Conservation (phyloP, 352 stramenopile genomes). For the Pythium angustatum region DNA sequence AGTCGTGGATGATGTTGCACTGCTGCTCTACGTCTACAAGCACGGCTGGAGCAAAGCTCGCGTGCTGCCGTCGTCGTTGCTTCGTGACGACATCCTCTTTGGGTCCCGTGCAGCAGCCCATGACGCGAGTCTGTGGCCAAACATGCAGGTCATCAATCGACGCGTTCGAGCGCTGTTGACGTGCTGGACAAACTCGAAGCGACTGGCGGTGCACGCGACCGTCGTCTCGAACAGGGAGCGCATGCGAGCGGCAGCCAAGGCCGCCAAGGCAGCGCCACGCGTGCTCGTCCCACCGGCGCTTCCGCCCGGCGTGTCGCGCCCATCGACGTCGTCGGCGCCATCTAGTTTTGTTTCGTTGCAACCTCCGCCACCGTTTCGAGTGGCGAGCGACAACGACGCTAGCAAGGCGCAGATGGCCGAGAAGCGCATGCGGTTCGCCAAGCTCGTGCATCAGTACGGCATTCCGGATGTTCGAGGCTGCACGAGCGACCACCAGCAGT, state of each 20-base stretch:
- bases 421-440: slow-evolving; percentile 74
- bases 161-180: slow-evolving; percentile 55
- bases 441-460: slow-evolving; percentile 73
- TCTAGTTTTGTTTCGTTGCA: no score
- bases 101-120: slow-evolving; percentile 41
- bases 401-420: slow-evolving; percentile 9
- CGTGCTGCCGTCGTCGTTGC: slow-evolving; percentile 36
- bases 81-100: slow-evolving; percentile 58
- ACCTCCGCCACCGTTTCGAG: no score
- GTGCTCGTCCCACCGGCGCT: slow-evolving; percentile 6
- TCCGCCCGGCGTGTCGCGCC: slow-evolving; percentile 3
- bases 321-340: not conserved
- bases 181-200: slow-evolving; percentile 42
- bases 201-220: slow-evolving; percentile 17
- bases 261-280: not conserved
- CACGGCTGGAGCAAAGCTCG: slow-evolving; percentile 73
- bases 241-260: slow-evolving; percentile 5
- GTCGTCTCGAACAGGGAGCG: slow-evolving; percentile 3
- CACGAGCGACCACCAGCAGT: slow-evolving; percentile 40
- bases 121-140: slow-evolving; percentile 44
- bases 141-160: slow-evolving; percentile 46
- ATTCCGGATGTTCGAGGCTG: slow-evolving; percentile 75
- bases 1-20: slow-evolving; percentile 68
- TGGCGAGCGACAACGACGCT: slow-evolving; percentile 14
- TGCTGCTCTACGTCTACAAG: slow-evolving; percentile 68